Conservation (phyloP, 2,329 filamentous ascomycete species). For the Xylogone sp. region DNA sequence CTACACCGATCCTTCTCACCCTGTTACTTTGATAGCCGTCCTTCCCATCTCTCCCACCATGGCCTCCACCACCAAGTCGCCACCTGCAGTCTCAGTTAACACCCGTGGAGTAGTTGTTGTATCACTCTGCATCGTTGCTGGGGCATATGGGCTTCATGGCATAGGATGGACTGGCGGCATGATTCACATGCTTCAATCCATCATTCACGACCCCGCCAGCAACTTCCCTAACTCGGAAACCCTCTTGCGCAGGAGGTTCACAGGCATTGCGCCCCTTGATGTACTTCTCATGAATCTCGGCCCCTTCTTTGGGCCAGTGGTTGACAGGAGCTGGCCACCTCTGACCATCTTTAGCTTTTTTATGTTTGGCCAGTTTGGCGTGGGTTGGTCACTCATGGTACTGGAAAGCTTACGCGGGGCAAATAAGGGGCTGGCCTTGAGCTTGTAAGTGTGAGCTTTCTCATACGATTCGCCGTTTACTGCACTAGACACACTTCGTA, state of each 20-base stretch:
- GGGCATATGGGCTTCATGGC: background rate
- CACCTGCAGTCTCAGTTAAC: too few relatives aligned
- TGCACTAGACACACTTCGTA: too few relatives aligned
- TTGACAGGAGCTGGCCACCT: conserved; percentile 9
- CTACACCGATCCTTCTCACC: too few relatives aligned
- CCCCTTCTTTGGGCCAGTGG: conserved; percentile 21
- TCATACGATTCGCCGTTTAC: too few relatives aligned
- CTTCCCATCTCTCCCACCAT: too few relatives aligned
- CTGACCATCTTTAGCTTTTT: conserved; percentile 18
- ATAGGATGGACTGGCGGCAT: background rate
- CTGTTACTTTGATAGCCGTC: too few relatives aligned
- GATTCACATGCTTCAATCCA: background rate
- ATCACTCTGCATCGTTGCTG: background rate
- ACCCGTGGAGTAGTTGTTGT: too few relatives aligned
- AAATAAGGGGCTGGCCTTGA: conserved; percentile 35
- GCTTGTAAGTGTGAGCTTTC: conserved; percentile 32
- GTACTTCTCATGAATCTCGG: conserved; percentile 16
- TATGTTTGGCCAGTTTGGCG: conserved; percentile 24
- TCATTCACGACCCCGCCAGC: background rate
- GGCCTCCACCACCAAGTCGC: too few relatives aligned
- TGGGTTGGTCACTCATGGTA: conserved; percentile 27
- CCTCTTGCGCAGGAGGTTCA: conserved; percentile 16
- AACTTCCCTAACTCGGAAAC: conserved; percentile 14
- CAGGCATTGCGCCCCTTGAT: conserved; percentile 18
- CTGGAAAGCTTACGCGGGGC: conserved; percentile 41